These are phyloP conservation scores for Corylus avellana DNA, from an alignment of 306 rosid genomes.

Conservation along the genomic window DNA sequence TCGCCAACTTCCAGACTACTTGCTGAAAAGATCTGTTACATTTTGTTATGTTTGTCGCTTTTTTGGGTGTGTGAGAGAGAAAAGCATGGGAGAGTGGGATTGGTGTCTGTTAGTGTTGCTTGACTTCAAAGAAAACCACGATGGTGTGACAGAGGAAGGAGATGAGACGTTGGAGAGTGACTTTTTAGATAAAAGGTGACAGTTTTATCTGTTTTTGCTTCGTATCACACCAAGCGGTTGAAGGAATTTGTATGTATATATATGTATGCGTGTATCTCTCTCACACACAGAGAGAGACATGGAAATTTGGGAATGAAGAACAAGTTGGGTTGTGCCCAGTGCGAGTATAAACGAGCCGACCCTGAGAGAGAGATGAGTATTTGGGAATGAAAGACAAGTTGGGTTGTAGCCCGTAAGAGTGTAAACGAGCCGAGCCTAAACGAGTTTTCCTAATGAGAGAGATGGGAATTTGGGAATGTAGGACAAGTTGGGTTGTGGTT, in stretches of 20 bases:
- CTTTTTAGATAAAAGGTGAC: neutral
- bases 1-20: no score
- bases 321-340: no score
- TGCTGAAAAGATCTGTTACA: no score
- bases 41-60: conserved; percentile 20
- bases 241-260: neutral
- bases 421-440: no score
- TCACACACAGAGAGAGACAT: neutral
- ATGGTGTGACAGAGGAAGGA: conserved; percentile 31
- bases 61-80: conserved; percentile 33
- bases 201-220: neutral
- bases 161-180: neutral
- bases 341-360: no score
- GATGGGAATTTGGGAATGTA: no score
- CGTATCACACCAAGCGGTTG: neutral
- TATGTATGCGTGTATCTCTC: no score
- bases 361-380: no score
- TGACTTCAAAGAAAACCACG: conserved; percentile 49
- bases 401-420: neutral
- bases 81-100: neutral
- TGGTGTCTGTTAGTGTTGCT: conserved; percentile 50
- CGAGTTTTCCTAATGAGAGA: no score
- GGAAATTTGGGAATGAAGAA: neutral
- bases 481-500: no score
- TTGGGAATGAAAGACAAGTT: conserved; percentile 13